Conservation (phyloP, 352 stramenopile genomes). For the Pythium angustatum region DNA sequence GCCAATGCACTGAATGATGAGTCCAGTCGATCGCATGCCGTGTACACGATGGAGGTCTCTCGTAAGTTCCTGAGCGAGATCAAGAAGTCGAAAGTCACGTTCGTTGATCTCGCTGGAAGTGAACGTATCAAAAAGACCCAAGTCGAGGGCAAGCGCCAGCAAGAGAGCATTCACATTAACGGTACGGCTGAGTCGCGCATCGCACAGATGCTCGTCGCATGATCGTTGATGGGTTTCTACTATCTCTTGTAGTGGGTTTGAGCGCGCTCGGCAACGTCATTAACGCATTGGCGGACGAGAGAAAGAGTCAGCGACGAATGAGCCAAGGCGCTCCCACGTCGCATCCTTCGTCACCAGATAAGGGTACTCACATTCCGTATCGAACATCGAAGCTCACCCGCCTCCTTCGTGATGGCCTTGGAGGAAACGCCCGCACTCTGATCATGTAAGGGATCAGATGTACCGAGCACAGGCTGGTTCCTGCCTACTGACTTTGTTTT, state of each 20-base stretch:
- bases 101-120: constrained; percentile 62
- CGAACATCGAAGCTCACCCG: constrained; percentile 56
- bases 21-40: constrained; percentile 62
- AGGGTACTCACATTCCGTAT: constrained; percentile 44
- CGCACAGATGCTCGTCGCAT: too few relatives aligned
- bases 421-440: constrained; percentile 56
- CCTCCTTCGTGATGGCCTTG: constrained; percentile 52
- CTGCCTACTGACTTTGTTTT: not conserved
- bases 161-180: constrained; percentile 70
- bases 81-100: constrained; percentile 59
- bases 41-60: constrained; percentile 57
- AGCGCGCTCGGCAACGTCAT: constrained; percentile 58
- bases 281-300: constrained; percentile 51
- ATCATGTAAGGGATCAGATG: too few relatives aligned
- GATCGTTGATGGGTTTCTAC: not conserved
- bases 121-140: constrained; percentile 57
- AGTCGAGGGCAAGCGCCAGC: constrained; percentile 48
- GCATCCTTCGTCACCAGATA: constrained; percentile 25
- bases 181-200: constrained; percentile 22
- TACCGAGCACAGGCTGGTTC: too few relatives aligned
- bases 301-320: constrained; percentile 26
- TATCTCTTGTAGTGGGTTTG: constrained; percentile 37
- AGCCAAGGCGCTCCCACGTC: constrained; percentile 17
- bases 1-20: constrained; percentile 58
- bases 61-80: constrained; percentile 43